Evolutionary conservation across 805 yeast genomes (phyloP).

Genomic region (Starmerella bombi): DNA sequence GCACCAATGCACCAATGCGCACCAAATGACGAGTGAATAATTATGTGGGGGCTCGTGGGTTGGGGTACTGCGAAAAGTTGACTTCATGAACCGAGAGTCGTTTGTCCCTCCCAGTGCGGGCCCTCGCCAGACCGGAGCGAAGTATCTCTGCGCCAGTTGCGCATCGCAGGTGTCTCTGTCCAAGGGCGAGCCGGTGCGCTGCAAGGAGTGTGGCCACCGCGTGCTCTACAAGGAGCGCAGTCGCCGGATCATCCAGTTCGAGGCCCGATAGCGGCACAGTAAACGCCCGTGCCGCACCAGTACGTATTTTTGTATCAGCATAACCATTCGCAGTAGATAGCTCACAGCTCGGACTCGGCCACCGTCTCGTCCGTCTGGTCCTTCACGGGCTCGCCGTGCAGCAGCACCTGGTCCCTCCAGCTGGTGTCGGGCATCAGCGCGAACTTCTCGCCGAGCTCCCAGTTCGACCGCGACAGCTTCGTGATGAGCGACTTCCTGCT

Average conservation of each 20-base stretch:
- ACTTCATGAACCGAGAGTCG: constrained; percentile 26
- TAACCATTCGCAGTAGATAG: no score
- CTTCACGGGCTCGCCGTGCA: constrained; percentile 12
- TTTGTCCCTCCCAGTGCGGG: constrained; percentile 37
- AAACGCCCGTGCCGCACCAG: neutral
- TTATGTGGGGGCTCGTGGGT: no score
- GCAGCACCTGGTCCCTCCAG: constrained; percentile 16
- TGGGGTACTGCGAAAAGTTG: no score
- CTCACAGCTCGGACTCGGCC: no score
- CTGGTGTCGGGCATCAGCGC: constrained; percentile 9
- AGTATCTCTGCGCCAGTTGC: constrained; percentile 93
- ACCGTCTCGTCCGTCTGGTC: neutral
- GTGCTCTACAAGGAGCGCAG: constrained; percentile 95
- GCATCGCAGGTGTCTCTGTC: constrained; percentile 77
- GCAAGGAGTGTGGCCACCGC: constrained; percentile 97
- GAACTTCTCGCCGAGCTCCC: constrained; percentile 8
- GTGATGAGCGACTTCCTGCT: constrained; percentile 12
- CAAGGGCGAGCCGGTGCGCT: constrained; percentile 92
- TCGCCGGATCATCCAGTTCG: constrained; percentile 83
- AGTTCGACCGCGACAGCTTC: constrained; percentile 7
- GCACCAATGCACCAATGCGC: no score
- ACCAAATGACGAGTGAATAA: no score
- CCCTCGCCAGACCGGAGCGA: constrained; percentile 67
- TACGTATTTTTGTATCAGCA: neutral
- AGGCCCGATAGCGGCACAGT: constrained; percentile 42